Evolutionary conservation across 495 filamentous ascomycete species (phyloP), one percentile per base, ranked within the genome.

Genomic region (Aspergillus sclerotiicarbonarius): DNA sequence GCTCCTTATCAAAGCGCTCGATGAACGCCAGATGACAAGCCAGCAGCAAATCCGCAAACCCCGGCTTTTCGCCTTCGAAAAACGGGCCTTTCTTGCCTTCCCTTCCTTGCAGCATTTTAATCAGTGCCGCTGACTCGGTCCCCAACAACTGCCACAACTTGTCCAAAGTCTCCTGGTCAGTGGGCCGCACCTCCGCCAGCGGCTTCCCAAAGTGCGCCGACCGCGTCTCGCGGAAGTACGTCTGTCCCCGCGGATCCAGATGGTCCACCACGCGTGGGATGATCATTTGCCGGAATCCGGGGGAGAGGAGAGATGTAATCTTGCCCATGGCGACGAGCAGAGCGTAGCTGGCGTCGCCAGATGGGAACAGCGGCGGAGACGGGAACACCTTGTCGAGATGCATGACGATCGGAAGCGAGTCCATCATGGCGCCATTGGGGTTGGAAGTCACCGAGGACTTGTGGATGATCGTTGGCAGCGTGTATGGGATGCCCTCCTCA

Each of bases 321-420:
- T 45, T 58, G 4, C 1, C 16, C 21, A 73, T 65, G 2, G 67
- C 65, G 0, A 68, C 6, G 0, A 54, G 12, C 12, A 72, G 52
- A 12, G 70, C 61, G 43, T 66, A 68, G 52, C 70, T 71, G 10
- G 70, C 65, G 43, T 69, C 70, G 10, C 68, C 71, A 8, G 65
- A 60, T 1, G 70, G 72, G 51, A 73, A 71, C 20, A 71, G 58
- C 7, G 68, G 62, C 0, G 47, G 61, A 4, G 62, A 62, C 1
- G 73, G 67, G 55, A 67, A 74, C 1, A 57, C 25, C n/a, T 66
- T 63, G 47, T 76, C 71, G 12, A 74, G 66, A 43, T 74, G 72
- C 18, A 62, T n/a, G 20, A 67, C 59, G 48, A 76, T 76, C 1
- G 73, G 64, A 9, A 69, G 54, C 1, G 73, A 76, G 43, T 76